Percentiles rank a stretch among this genome's conserved stretches.
These are phyloP conservation scores for Triadica sebifera DNA, from an alignment of 345 rosid species.

Conservation along the genomic window DNA sequence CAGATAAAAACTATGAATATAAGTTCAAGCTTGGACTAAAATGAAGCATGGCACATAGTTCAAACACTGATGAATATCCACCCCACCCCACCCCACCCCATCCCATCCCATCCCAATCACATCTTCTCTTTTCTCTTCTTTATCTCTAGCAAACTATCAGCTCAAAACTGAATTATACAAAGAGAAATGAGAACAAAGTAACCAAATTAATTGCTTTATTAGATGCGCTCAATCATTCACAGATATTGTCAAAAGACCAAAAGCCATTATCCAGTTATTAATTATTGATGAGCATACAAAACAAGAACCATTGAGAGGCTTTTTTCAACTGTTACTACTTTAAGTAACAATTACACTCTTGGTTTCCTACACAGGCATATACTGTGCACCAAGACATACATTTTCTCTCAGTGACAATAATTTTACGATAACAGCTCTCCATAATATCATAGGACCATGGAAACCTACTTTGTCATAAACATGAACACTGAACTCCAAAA, in stretches of 20 bases:
- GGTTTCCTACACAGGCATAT: neutral
- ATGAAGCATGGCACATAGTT: neutral
- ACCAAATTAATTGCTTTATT: neutral
- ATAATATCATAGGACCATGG: neutral
- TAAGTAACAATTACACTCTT: neutral
- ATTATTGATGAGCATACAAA: neutral
- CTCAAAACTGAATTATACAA: neutral
- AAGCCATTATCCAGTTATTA: neutral
- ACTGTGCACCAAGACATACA: neutral
- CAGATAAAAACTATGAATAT: neutral
- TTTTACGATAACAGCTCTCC: neutral
- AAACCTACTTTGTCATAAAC: no score
- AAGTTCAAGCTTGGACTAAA: neutral
- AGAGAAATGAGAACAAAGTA: neutral
- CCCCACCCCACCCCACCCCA: neutral
- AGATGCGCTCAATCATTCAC: neutral
- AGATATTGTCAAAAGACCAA: neutral
- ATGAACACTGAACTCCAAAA: neutral
- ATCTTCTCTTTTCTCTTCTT: neutral
- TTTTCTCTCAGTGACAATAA: neutral
- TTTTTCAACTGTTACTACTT: neutral
- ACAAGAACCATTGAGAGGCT: neutral
- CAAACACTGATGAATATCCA: neutral
- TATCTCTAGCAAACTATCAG: neutral
- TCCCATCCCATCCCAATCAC: neutral